A percentile compares a stretch with the other conserved stretches of the same genome.
Conservation (phyloP, 352 stramenopile species). For the Globisporangium alternatum region DNA sequence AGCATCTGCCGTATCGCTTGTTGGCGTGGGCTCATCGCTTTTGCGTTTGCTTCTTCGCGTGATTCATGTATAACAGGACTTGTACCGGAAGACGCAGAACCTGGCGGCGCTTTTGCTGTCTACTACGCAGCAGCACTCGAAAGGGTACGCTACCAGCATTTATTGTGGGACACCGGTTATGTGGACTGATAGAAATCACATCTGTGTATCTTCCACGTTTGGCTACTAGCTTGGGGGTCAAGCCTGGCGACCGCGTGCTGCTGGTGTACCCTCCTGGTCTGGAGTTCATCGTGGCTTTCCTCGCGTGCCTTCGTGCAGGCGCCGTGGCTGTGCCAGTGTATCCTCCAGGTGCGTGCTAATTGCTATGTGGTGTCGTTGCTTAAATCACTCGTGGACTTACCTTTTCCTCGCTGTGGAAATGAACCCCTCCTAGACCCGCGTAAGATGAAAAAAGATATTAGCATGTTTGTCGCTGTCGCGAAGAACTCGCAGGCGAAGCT, state of each 20-base stretch:
- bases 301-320: conserved; percentile 93
- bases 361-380: not conserved
- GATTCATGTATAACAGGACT: conserved; percentile 61
- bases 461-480: conserved; percentile 94
- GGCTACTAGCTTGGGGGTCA: conserved; percentile 45
- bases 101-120: conserved; percentile 61
- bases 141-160: conserved; percentile 40
- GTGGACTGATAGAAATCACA: not conserved
- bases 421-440: conserved; percentile 72
- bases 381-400: not conserved
- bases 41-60: conserved; percentile 1
- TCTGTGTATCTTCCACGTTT: not conserved
- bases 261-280: conserved; percentile 97
- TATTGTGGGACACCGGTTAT: not conserved
- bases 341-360: conserved; percentile 39
- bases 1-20: not conserved
- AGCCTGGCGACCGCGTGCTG: conserved; percentile 82
- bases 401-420: not conserved
- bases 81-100: conserved; percentile 65
- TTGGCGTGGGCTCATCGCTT: conserved; percentile 9
- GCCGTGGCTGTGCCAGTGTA: conserved; percentile 94
- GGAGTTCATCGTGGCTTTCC: conserved; percentile 97
- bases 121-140: conserved; percentile 44
- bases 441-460: conserved; percentile 94
- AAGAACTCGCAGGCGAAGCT: conserved; percentile 89